phyloP scores from a whole-genome alignment of 75 land plant genomes.

The Sequoiadendron giganteum region DNA sequence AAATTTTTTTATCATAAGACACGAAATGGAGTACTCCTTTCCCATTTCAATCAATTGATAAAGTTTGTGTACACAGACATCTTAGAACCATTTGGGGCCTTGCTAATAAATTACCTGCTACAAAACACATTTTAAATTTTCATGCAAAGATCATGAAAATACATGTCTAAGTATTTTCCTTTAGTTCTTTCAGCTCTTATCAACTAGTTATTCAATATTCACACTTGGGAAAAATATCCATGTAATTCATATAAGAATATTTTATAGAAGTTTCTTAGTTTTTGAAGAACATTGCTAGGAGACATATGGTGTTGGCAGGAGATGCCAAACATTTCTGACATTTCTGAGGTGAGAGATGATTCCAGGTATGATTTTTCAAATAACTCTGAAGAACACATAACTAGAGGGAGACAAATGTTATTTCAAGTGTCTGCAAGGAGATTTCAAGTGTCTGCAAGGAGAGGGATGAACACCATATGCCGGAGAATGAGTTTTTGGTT shows the following conservation, averaged over 20 bases:
- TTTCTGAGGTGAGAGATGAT: background rate
- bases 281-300: background rate
- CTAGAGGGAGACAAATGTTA: background rate
- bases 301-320: background rate
- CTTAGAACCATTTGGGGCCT: background rate
- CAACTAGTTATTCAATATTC: background rate
- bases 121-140: background rate
- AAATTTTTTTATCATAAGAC: background rate
- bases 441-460: too few relatives aligned
- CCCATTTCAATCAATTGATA: background rate
- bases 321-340: background rate
- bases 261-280: background rate
- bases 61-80: background rate
- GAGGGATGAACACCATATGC: too few relatives aligned
- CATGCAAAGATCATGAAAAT: background rate
- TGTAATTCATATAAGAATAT: background rate
- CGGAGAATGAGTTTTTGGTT: too few relatives aligned
- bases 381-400: background rate
- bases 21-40: background rate
- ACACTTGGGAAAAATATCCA: background rate
- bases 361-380: background rate
- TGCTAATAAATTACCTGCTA: background rate
- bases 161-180: background rate
- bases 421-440: too few relatives aligned
- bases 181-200: background rate